Evolutionary conservation across 305 asterid species (phyloP), one percentile per base, ranked within the genome.

Genomic region (Vinca major): DNA sequence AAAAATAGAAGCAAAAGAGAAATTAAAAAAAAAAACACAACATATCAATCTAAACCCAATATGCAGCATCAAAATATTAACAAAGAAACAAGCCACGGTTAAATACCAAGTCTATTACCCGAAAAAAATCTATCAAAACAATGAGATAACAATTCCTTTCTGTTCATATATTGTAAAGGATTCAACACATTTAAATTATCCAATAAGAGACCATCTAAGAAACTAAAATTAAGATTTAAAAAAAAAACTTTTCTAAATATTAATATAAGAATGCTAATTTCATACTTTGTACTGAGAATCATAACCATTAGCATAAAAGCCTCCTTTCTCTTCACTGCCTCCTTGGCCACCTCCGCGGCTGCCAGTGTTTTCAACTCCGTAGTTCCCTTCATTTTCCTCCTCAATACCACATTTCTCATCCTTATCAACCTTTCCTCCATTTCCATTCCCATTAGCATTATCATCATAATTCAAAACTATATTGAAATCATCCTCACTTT

Each of bases 401-500:
- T 58, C 71, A 49, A 14, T 6, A 2, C 17, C 66, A 4, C 11
- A 12, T 40, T 71, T 74, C 33, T 33, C 72, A 21, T 69, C 79
- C 16, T 40, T 33, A 67, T 39, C 68, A 56, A 14, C 37, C 43
- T 61, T 63, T 36, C 66, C 53, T 74, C 47, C 57, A 50, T 55
- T 66, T 33, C 16, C 53, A 58, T 7, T 21, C 54, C 65, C 55
- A 12, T 43, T 73, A 14, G n/a, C 61, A 2, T 69, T 51, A 21
- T 40, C 45, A 41, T 74, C 69, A 48, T 71, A 80, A 78, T 81
- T 76, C 80, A 81, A 71, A 47, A 83, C 75, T 37, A 80, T 79
- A 52, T 80, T 65, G 51, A 76, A 75, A 48, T 78, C 82, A 16
- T 77, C 85, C 82, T 75, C 77, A 58, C 75, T 75, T 47, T 77